Evolutionary conservation across 75 land plant species (phyloP).

Genomic region (Sequoia sempervirens): DNA sequence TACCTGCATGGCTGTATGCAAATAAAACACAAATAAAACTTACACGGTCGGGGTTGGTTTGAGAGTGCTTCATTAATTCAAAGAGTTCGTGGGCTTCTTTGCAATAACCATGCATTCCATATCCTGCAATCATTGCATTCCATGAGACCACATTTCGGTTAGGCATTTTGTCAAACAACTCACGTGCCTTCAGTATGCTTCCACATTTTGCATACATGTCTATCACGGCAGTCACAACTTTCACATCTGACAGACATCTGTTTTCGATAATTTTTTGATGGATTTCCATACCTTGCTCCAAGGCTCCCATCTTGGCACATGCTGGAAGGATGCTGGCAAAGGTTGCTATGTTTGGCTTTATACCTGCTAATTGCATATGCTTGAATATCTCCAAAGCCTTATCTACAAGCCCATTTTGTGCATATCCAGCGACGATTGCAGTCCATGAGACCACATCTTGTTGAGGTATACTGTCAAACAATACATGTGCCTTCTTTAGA

Average conservation of each 20-base stretch:
- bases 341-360: constrained; percentile 12
- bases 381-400: constrained; percentile 15
- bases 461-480: constrained; percentile 2
- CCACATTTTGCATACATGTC: constrained; percentile 22
- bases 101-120: constrained; percentile 12
- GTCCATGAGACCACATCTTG: constrained; percentile 18
- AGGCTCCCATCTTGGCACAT: constrained; percentile 12
- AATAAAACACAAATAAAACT: too few species aligned
- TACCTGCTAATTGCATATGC: constrained; percentile 4
- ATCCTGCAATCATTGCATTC: constrained; percentile 11
- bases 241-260: not conserved
- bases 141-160: constrained; percentile 5
- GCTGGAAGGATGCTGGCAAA: constrained; percentile 13
- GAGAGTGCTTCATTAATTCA: not conserved
- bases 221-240: constrained; percentile 3
- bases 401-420: not conserved
- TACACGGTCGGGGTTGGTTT: not conserved
- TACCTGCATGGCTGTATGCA: constrained; percentile 11
- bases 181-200: not conserved
- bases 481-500: not conserved
- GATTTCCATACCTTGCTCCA: constrained; percentile 8
- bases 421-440: constrained; percentile 14
- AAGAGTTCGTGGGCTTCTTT: constrained; percentile 4
- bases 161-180: constrained; percentile 12
- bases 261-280: not conserved